Evolutionary conservation across 345 rosid species (phyloP), one percentile per base, ranked within the genome.

Genomic region (Mangifera indica): DNA sequence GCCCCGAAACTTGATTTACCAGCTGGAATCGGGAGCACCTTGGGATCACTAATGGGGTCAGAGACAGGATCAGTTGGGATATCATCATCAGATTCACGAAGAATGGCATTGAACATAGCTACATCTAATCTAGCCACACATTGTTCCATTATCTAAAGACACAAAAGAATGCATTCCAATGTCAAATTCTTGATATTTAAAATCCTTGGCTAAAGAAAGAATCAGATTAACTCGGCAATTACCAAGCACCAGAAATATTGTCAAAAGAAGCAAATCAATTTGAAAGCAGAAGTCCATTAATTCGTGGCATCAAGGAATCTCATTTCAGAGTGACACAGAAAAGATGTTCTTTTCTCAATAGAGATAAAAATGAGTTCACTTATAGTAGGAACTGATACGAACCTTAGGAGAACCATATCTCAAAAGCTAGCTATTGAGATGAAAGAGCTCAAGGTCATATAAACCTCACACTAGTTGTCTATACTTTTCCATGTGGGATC

Each of bases 101-200:
- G 99, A 76, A 95, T 86, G 53, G 99, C 99, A 83, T 92, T 95
- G 88, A 95, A 92, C 92, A 92, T 92, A 51, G 96, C 99, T 62
- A 90, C 96, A 81, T 95, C 99, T 77, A 95, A 77, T 74, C 99
- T 84, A 73, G 92, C 87, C 80, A 92, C 93, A 10, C 97, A 91
- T 74, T 94, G 93, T 84, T 92, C 96, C 98, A 94, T 94, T 80
- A 94, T 84, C 98, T 94, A 76, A 63, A 53, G 4, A 78, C 69
- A 49, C 1, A 57, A 26, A 26, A 69, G 22, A 58, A 40, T 40
- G 63, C 56, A 64, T 77, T 37, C 3, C 61, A 54, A 49, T n/a
- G 24, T 42, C 44, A 54, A 66, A 37, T 8, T 2, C 2, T 66
- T 26, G n/a, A 49, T 54, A 66, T 8, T 52, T 42, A 42, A 55